phyloP scores from a whole-genome alignment of 1,284 basidiomycete species.

The Austroboletus niveus region DNA sequence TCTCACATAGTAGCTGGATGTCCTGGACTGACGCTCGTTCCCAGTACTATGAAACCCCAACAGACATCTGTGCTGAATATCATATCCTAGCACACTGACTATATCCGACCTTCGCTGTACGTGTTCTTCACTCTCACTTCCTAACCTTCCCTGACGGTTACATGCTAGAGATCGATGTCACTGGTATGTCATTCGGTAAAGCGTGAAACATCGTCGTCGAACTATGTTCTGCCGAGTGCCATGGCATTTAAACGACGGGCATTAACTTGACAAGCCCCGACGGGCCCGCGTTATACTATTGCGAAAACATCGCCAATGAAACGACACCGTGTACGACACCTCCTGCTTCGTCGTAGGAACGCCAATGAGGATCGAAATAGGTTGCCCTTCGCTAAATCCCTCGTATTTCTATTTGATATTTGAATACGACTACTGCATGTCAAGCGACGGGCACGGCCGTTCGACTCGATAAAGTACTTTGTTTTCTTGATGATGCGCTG shows the following conservation, averaged over 20 bases:
- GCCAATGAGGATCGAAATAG: background rate
- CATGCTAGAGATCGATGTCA: slow-evolving; percentile 26
- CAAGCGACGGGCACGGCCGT: too few species aligned
- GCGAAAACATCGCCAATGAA: slow-evolving; percentile 18
- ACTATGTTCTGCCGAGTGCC: slow-evolving; percentile 31
- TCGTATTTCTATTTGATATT: too few species aligned
- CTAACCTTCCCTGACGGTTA: slow-evolving; percentile 2
- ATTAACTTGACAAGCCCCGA: slow-evolving; percentile 11
- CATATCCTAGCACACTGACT: slow-evolving; percentile 35
- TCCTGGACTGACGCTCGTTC: slow-evolving; percentile 5
- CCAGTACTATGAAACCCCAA: slow-evolving; percentile 40
- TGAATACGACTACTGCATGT: too few species aligned
- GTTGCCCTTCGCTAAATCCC: too few species aligned
- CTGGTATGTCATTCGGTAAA: slow-evolving; percentile 33
- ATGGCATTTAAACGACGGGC: slow-evolving; percentile 18
- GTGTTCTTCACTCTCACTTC: background rate
- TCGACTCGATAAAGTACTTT: too few species aligned
- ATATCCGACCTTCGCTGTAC: slow-evolving; percentile 35
- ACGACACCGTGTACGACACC: slow-evolving; percentile 13
- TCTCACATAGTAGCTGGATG: background rate
- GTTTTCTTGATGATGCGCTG: too few species aligned
- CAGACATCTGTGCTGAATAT: slow-evolving; percentile 30
- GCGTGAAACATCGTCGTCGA: slow-evolving; percentile 32
- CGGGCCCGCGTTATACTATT: slow-evolving; percentile 17
- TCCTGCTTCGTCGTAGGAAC: background rate